Evolutionary conservation across 352 stramenopile genomes (phyloP).

Genomic region (Globisporangium cystogenes): DNA sequence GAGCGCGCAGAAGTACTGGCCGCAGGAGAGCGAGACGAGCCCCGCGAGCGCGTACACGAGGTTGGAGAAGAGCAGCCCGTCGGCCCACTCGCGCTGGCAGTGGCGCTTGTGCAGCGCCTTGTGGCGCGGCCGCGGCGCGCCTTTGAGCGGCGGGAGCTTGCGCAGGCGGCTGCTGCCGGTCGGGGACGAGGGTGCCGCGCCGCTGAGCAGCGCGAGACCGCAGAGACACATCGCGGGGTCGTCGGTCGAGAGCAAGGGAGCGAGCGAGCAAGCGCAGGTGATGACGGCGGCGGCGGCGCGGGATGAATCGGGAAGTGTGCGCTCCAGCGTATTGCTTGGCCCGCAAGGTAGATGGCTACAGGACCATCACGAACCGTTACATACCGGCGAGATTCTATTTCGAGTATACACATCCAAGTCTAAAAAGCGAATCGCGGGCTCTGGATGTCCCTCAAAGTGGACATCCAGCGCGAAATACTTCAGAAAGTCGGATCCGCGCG

Average conservation of each 20-base stretch:
- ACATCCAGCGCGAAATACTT: too few species aligned
- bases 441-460: too few species aligned
- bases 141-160: constrained; percentile 23
- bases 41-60: constrained; percentile 67
- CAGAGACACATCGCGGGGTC: constrained; percentile 26
- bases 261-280: background rate
- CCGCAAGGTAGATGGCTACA: too few species aligned
- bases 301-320: constrained; percentile 2
- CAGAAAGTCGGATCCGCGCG: too few species aligned
- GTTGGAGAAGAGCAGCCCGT: constrained; percentile 81
- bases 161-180: constrained; percentile 17
- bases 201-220: constrained; percentile 20
- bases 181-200: constrained; percentile 8
- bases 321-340: background rate
- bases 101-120: constrained; percentile 20
- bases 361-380: too few species aligned
- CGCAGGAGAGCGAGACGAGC: constrained; percentile 62
- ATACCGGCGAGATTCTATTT: too few species aligned
- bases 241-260: background rate
- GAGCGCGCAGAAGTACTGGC: constrained; percentile 66
- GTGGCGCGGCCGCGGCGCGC: constrained; percentile 23
- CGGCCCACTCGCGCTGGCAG: constrained; percentile 54
- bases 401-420: too few species aligned
- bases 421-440: too few species aligned
- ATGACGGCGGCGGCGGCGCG: background rate